Conservation (phyloP, 129 eudicot genomes). For the Pseudognaphalium luteoalbum region DNA sequence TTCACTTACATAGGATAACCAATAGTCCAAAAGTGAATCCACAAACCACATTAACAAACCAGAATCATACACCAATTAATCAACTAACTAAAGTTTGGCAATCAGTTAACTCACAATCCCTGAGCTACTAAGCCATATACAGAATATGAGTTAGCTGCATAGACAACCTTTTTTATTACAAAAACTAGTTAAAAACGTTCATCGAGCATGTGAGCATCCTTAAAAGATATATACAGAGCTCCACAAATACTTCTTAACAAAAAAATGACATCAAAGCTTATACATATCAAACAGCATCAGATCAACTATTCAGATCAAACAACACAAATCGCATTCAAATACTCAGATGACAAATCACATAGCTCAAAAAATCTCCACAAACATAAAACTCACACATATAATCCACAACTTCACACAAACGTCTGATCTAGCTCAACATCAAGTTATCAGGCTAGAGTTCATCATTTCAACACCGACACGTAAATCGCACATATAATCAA, state of each 20-base stretch:
- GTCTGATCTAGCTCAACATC: conserved; percentile 30
- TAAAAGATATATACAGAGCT: background rate
- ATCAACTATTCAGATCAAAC: background rate
- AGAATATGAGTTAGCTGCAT: background rate
- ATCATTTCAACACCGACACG: conserved; percentile 5
- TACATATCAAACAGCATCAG: background rate
- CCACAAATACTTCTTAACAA: background rate
- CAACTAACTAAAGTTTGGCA: background rate
- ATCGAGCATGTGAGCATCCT: background rate
- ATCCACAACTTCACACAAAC: conserved; percentile 16
- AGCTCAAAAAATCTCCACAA: background rate
- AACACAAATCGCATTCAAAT: background rate
- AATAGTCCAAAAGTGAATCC: background rate
- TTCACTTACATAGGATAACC: background rate
- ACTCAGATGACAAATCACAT: background rate
- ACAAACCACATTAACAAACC: background rate
- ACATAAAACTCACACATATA: background rate
- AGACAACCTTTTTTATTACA: background rate
- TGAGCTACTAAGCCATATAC: no score
- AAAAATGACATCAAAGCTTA: background rate
- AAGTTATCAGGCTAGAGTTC: background rate
- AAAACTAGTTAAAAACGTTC: background rate
- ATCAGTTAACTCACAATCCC: background rate
- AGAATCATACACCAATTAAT: background rate
- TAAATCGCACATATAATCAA: conserved; percentile 19